Evolutionary conservation across 768 basidiomycete genomes (phyloP), one percentile per base, ranked within the genome.

Genomic region (Termitomyces bulborhizus): DNA sequence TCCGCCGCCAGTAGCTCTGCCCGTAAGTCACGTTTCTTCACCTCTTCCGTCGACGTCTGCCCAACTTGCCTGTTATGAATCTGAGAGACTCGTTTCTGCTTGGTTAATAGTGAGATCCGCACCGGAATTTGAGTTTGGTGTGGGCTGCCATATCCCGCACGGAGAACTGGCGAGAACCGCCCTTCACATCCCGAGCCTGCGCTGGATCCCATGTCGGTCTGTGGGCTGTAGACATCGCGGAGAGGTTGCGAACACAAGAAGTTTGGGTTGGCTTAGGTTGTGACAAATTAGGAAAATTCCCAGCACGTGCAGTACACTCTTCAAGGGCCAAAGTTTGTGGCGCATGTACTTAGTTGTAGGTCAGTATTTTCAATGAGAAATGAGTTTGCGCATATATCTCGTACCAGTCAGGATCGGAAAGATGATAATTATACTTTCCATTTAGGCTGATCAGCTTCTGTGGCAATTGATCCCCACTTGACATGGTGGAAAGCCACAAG

Each of bases 111-210:
- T 7, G 13, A 26, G 6, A 43, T 32, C 66, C 81, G 53, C 56
- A 90, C 86, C 96, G 86, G 73, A 99, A 99, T 76, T 99, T 99
- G 63, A 99, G 88, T 71, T 97, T 96, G 1, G 96, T 99, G 69
- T 98, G 90, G 2, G 92, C 79, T 6, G 96, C 92, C 82, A 98
- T 89, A 68, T 97, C 93, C 58, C 90, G 83, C 65, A 91, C 88
- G 4, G 93, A 96, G 74, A 86, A 93, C 66, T 96, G 93, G 56
- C 92, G 84, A 50, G 93, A 94, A 55, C 92, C 93, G 3, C 90
- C 89, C 68, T 91, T 93, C 58, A 93, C 86, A 72, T 97, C 93
- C 63, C 85, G 84, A 34, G 91, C 96, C 71, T 95, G 91, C 0
- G 95, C 94, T 1, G 96, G 96, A 61, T 95, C 91, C 95, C 95